phyloP scores from a whole-genome alignment of 352 stramenopile species.

The Hyaloperonospora arabidopsidis region DNA sequence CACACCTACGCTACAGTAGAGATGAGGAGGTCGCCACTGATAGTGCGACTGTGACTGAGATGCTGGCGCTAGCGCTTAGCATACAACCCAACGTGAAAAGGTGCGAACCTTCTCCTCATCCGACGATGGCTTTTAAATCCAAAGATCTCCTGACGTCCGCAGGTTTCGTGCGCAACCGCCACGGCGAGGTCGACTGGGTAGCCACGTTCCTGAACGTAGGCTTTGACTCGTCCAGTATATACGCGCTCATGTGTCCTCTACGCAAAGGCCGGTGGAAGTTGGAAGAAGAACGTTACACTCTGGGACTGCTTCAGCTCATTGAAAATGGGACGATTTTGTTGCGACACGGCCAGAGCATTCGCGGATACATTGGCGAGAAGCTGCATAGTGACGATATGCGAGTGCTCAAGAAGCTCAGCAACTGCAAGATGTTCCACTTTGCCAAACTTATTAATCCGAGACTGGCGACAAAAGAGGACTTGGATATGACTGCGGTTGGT shows the following conservation, averaged over 20 bases:
- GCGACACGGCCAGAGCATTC: slow-evolving; percentile 58
- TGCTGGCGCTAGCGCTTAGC: no score
- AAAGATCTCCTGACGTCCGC: slow-evolving; percentile 53
- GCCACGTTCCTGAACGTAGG: slow-evolving; percentile 65
- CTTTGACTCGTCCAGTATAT: slow-evolving; percentile 67
- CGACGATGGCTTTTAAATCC: no score
- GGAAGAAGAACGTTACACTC: slow-evolving; percentile 67
- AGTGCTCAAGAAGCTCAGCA: slow-evolving; percentile 79
- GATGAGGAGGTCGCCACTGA: no score
- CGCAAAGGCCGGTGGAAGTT: slow-evolving; percentile 68
- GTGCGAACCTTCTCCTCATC: no score
- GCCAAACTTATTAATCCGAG: slow-evolving; percentile 51
- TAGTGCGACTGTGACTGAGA: no score
- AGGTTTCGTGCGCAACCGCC: slow-evolving; percentile 55
- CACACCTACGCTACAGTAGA: no score
- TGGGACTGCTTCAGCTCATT: slow-evolving; percentile 57
- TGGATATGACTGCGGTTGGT: slow-evolving; percentile 37
- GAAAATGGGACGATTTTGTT: slow-evolving; percentile 55
- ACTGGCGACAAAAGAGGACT: slow-evolving; percentile 44
- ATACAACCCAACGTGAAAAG: no score
- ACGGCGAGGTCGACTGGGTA: slow-evolving; percentile 76
- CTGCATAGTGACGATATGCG: slow-evolving; percentile 79
- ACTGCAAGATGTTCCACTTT: slow-evolving; percentile 77
- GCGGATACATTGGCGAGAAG: slow-evolving; percentile 63
- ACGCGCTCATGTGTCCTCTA: slow-evolving; percentile 63